Base-by-base conservation (phyloP, 495 filamentous ascomycete genomes). In the Penicillium angulare region DNA sequence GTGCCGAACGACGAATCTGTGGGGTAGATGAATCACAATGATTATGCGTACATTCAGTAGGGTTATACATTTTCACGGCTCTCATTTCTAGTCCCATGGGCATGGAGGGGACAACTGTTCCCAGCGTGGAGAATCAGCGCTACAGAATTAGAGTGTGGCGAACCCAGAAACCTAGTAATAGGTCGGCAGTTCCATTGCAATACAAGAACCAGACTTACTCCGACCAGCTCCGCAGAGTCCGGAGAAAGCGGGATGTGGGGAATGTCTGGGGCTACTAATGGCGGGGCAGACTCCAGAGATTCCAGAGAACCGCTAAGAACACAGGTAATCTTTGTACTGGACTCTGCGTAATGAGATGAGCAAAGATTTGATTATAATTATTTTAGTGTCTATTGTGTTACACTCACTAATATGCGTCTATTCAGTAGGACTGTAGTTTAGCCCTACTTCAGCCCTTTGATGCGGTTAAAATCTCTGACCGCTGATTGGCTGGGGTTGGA, bases 221-320 rank as follows among this genome's bases (percentile, higher is more conserved):
- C 52, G 52, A 44, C 20, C 36, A 36, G 13, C 10, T 18, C 41
- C 40, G 40, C 21, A 18, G 20, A 53, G 44, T 48, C 38, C 39
- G 44, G 51, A 44, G 39, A 43, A 33, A 17, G 18, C 16, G 41
- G 44, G 50, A 46, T 49, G 55, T 57, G 51, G 55, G 54, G 48
- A 49, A 48, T 13, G 29, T 46, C 50, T 45, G 49, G 55, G 44
- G 45, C 29, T 22, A n/a, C n/a, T n/a, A 9, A 43, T 44, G 26
- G 42, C 47, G 52, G 52, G 47, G 52, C 32, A 38, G 10, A 32
- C n/a, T n/a, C n/a, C n/a, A n/a, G 18, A 18, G 12, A 15, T 22
- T 35, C 27, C 39, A 15, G 9, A 10, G 47, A 2, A 29, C 34
- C 3, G 17, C 10, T 24, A 8, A 33, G 18, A 7, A 21, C 17